phyloP scores from a whole-genome alignment of 495 filamentous ascomycete species.

The Neurospora terricola region DNA sequence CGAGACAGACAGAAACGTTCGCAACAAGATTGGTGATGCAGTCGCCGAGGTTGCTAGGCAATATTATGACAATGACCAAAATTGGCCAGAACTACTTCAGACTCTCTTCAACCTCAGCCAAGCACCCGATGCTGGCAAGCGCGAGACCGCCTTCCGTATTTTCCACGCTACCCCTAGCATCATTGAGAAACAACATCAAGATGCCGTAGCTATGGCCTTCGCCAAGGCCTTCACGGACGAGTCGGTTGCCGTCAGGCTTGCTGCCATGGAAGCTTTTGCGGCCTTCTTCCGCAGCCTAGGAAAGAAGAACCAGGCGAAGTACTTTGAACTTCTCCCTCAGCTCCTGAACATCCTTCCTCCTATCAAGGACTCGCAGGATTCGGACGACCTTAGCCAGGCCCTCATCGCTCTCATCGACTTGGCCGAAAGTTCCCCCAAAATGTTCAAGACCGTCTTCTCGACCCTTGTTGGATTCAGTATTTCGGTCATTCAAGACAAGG shows the following conservation, averaged over 20 bases:
- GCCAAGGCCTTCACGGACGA: slow-evolving; percentile 85
- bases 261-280: slow-evolving; percentile 93
- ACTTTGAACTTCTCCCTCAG: slow-evolving; percentile 74
- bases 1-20: slow-evolving; percentile 59
- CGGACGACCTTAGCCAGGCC: slow-evolving; percentile 79
- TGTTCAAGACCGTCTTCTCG: slow-evolving; percentile 91
- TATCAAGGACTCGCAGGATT: slow-evolving; percentile 80
- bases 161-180: slow-evolving; percentile 92
- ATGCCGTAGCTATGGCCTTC: slow-evolving; percentile 74
- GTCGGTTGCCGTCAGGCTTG: slow-evolving; percentile 68
- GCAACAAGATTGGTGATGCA: slow-evolving; percentile 94
- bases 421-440: slow-evolving; percentile 81
- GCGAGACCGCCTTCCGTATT: slow-evolving; percentile 86
- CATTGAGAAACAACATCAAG: slow-evolving; percentile 91
- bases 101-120: slow-evolving; percentile 83
- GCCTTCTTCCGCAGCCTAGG: slow-evolving; percentile 84
- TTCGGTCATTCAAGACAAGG: slow-evolving; percentile 90
- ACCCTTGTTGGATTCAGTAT: slow-evolving; percentile 87
- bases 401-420: slow-evolving; percentile 87
- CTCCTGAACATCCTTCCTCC: slow-evolving; percentile 89
- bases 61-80: slow-evolving; percentile 77
- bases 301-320: slow-evolving; percentile 80
- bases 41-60: slow-evolving; percentile 92
- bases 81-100: slow-evolving; percentile 84
- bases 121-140: slow-evolving; percentile 64